These are phyloP conservation scores for Termitomyces sp. DNA, from an alignment of 768 basidiomycete genomes.

Conservation along the genomic window DNA sequence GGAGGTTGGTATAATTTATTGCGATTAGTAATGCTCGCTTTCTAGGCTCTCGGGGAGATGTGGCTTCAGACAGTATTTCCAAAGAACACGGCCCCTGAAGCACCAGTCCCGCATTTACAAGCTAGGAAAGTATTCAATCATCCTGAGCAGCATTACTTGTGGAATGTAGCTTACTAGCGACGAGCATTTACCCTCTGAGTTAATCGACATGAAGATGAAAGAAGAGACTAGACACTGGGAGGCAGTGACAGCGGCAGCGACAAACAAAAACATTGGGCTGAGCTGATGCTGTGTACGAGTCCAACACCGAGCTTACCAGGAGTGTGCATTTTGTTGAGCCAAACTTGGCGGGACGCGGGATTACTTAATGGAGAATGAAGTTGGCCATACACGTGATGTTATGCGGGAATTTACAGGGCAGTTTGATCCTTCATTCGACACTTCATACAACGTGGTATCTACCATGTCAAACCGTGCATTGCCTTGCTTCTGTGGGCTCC, in stretches of 20 bases:
- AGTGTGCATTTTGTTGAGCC: no score
- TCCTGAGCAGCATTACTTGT: neutral
- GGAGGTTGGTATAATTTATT: neutral
- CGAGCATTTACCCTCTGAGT: neutral
- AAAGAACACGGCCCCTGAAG: neutral
- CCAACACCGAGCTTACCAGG: no score
- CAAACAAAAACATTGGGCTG: neutral
- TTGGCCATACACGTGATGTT: no score
- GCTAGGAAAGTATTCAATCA: neutral
- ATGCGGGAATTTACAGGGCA: no score
- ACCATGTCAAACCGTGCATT: no score
- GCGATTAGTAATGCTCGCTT: conserved; percentile 8
- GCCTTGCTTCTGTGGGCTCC: no score
- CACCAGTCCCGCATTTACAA: neutral
- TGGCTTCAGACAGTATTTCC: neutral
- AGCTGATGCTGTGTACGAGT: no score
- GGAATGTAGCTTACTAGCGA: neutral
- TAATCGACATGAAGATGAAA: neutral
- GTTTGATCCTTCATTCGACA: no score
- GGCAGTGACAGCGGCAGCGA: neutral
- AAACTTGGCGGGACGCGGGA: no score
- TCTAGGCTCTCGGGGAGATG: neutral
- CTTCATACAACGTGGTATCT: no score
- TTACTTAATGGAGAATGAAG: no score
- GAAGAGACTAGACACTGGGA: neutral